Base-by-base conservation (phyloP, 2,329 filamentous ascomycete genomes). In the Diaporthe destruens region DNA sequence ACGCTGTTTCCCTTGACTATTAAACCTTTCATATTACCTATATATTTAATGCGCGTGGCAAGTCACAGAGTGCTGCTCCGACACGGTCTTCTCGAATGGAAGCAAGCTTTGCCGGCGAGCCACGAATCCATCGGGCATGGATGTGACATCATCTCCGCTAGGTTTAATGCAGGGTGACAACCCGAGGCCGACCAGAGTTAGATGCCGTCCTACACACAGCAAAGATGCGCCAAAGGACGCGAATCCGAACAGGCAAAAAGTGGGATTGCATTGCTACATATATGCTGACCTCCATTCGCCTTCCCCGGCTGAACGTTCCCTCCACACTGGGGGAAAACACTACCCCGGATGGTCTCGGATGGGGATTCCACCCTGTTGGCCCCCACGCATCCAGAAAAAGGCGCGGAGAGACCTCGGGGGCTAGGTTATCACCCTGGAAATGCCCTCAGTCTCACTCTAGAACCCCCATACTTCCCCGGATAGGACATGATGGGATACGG, bases 251-350 rank as follows among this genome's bases (percentile, higher is more conserved):
- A 59, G 36, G 36, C 23, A 20, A 59, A 59, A 42, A 59, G 56
- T 59, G 56, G 56, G 16, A 59, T 25, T 59, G 34, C 2, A 29
- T 59, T 59, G 36, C 44, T 18, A 59, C 23, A 59, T 59, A 42
- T 59, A 59, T 59, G 25, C 36, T 29, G 23, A n/a, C 56, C 23
- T n/a, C 36, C 56, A 59, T 59, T 59, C 56, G 36, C 44, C 56
- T 59, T 14, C 56, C 56, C 56, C 56, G 56, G 56, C 7, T 59
- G 56, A 59, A 59, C 36, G 56, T 59, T 59, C 42, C 36, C 56
- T 59, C 56, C 56, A 59, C 55, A 39, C 34, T 59, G 55, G 55
- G 55, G 56, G 56, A 59, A 59, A 59, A 59, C 56, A 59, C 56
- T 42, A 59, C 56, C 56, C 56, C 36, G 36, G 36, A 39, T 39